Evolutionary conservation across 83 land plant species (phyloP).

Genomic region (Diphasiastrum complanatum): DNA sequence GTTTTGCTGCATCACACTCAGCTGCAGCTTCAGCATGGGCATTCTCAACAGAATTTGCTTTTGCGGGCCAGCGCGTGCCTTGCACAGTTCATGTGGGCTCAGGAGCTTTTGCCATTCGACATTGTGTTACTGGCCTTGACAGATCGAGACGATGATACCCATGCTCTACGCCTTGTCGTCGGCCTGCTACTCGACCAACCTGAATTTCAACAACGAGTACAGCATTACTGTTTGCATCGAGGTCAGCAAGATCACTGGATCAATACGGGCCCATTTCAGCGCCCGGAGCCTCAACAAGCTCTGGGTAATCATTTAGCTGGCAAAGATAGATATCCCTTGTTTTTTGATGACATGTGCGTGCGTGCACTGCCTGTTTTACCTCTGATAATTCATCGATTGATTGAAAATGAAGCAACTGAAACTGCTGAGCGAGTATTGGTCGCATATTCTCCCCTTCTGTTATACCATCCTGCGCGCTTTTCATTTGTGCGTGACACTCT

Average conservation of each 20-base stretch:
- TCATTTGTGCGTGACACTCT: slow-evolving; percentile 96
- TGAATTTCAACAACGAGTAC: slow-evolving; percentile 80
- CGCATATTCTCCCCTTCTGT: slow-evolving; percentile 50
- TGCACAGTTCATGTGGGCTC: slow-evolving; percentile 75
- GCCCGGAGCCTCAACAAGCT: slow-evolving; percentile 70
- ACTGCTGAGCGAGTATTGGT: slow-evolving; percentile 74
- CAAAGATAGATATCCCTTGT: slow-evolving; percentile 82
- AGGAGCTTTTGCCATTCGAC: slow-evolving; percentile 88
- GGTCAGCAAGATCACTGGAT: slow-evolving; percentile 77
- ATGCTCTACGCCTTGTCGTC: slow-evolving; percentile 88
- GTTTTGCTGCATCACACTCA: slow-evolving; percentile 84
- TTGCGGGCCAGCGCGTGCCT: slow-evolving; percentile 62
- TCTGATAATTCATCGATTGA: slow-evolving; percentile 71
- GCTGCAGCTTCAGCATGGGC: slow-evolving; percentile 75
- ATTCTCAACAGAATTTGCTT: slow-evolving; percentile 74
- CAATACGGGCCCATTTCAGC: slow-evolving; percentile 50
- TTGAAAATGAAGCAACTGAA: slow-evolving; percentile 92
- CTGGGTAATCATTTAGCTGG: slow-evolving; percentile 91
- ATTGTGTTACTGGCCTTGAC: slow-evolving; percentile 85
- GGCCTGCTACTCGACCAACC: slow-evolving; percentile 62
- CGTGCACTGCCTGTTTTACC: slow-evolving; percentile 89
- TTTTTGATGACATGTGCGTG: slow-evolving; percentile 89
- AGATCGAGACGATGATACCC: slow-evolving; percentile 94
- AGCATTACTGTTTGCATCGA: slow-evolving; percentile 43
- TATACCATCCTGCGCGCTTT: slow-evolving; percentile 76